phyloP scores from a whole-genome alignment of 345 rosid species.

The Syzygium jambos region DNA sequence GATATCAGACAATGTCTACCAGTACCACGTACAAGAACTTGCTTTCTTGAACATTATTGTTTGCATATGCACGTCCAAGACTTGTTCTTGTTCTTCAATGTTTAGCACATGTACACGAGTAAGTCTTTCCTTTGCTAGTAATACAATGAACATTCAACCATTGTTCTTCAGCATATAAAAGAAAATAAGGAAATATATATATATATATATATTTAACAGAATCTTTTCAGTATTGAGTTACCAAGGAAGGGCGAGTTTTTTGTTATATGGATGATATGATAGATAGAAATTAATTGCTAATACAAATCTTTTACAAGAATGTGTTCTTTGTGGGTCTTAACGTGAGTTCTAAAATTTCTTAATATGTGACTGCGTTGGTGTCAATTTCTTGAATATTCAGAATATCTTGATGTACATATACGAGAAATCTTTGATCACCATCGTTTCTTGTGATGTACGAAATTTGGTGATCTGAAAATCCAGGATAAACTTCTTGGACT shows the following conservation, averaged over 20 bases:
- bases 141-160: neutral
- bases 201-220: rapidly evolving
- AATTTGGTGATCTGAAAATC: neutral
- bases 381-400: neutral
- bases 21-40: neutral
- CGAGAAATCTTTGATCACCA: neutral
- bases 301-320: neutral
- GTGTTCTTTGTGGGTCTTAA: neutral
- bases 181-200: neutral
- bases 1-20: neutral
- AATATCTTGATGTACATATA: neutral
- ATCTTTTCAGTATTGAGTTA: neutral
- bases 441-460: neutral
- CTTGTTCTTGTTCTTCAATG: neutral
- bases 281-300: neutral
- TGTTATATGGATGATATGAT: neutral
- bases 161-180: neutral
- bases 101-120: neutral
- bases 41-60: neutral
- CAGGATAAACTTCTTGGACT: neutral
- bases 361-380: neutral
- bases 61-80: neutral
- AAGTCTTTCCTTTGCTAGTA: neutral
- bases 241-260: neutral
- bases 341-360: neutral